phyloP scores from a whole-genome alignment of 2,329 filamentous ascomycete genomes.

The Cryoendolithus antarcticus region DNA sequence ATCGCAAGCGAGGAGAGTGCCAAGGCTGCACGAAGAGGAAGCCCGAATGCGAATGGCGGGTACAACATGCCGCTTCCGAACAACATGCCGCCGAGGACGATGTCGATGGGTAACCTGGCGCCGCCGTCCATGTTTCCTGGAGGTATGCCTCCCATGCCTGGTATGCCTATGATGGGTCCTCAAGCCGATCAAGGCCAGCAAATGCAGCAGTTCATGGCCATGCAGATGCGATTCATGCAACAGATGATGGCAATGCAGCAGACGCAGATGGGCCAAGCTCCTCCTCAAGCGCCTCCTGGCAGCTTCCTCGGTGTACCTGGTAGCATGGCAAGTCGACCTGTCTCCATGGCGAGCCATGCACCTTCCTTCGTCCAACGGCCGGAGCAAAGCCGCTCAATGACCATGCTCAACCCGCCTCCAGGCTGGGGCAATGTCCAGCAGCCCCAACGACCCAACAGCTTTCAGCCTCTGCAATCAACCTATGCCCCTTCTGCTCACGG shows the following conservation, averaged over 20 bases:
- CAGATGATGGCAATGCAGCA: constrained; percentile 27
- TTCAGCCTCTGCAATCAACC: constrained; percentile 8
- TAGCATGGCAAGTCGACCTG: constrained; percentile 14
- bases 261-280: constrained; percentile 16
- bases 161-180: constrained; percentile 11
- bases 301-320: constrained; percentile 2
- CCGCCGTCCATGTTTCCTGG: constrained; percentile 17
- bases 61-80: constrained; percentile 16
- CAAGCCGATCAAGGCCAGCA: constrained; percentile 14
- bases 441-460: constrained; percentile 24
- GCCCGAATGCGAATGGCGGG: constrained; percentile 45
- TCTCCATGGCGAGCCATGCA: constrained; percentile 34
- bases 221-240: constrained; percentile 28
- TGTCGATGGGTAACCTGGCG: constrained; percentile 22
- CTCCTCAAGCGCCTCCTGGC: constrained; percentile 6
- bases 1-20: constrained; percentile 77
- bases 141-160: constrained; percentile 15
- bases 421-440: constrained; percentile 13
- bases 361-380: constrained; percentile 5
- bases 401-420: constrained; percentile 58
- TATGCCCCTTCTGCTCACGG: constrained; percentile 26
- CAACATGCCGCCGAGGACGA: constrained; percentile 21
- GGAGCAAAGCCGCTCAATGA: constrained; percentile 52
- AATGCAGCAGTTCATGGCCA: constrained; percentile 27
- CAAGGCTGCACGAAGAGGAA: constrained; percentile 64